A percentile compares a stretch with the other conserved stretches of the same genome.
phyloP scores from a whole-genome alignment of 805 yeast species.

The Schwanniomyces yamadae region DNA sequence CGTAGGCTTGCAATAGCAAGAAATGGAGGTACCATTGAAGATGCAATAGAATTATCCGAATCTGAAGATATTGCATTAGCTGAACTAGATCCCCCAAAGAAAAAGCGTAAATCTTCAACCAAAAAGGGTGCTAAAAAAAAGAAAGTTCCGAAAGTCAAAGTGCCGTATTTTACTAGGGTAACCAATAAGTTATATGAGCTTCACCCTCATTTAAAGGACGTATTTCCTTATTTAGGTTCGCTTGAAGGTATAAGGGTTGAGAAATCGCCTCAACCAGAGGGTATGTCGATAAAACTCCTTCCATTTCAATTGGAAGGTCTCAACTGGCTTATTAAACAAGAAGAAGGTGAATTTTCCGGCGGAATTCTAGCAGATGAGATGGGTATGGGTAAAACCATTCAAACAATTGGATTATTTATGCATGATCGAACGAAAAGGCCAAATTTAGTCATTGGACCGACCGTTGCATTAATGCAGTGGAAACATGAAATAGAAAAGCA shows the following conservation, averaged over 20 bases:
- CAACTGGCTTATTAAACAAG: slow-evolving; percentile 85
- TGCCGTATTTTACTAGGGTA: slow-evolving; percentile 67
- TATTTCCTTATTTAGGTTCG: slow-evolving; percentile 62
- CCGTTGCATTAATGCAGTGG: slow-evolving; percentile 99
- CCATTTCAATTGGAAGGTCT: slow-evolving; percentile 96
- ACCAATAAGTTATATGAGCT: slow-evolving; percentile 65
- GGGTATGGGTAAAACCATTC: slow-evolving; percentile 99
- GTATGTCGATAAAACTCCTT: slow-evolving; percentile 67
- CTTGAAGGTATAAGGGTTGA: slow-evolving; percentile 48
- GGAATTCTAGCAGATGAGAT: slow-evolving; percentile 97
- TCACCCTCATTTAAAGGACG: slow-evolving; percentile 76
- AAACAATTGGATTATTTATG: slow-evolving; percentile 86
- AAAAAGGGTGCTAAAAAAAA: slow-evolving; percentile 25
- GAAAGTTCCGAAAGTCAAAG: slow-evolving; percentile 51
- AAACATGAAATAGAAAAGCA: slow-evolving; percentile 86
- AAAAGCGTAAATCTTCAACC: slow-evolving; percentile 10
- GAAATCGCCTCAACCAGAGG: slow-evolving; percentile 72
- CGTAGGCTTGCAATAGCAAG: slow-evolving; percentile 10
- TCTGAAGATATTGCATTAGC: slow-evolving; percentile 26
- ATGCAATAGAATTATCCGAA: slow-evolving; percentile 29
- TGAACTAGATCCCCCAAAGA: slow-evolving; percentile 23
- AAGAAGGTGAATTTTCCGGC: slow-evolving; percentile 73
- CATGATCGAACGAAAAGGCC: slow-evolving; percentile 66
- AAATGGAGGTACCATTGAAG: slow-evolving; percentile 21
- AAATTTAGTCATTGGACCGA: slow-evolving; percentile 91